Evolutionary conservation across 108 stramenopile genomes (phyloP).

Genomic region (Chaetoceros tenuissimus): DNA sequence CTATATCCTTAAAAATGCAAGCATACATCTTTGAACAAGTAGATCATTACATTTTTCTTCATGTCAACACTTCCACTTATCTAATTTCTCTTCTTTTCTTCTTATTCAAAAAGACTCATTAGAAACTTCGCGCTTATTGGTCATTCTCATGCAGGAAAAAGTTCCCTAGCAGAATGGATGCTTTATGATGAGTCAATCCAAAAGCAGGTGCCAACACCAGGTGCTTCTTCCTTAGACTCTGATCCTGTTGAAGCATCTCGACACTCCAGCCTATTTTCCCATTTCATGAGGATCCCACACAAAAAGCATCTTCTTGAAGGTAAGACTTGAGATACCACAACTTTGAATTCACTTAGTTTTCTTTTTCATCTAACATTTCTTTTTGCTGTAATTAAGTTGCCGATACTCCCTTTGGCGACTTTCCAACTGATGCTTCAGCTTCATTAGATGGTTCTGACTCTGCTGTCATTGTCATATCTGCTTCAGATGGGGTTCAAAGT

Average conservation of each 20-base stretch:
- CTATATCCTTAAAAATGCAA: no score
- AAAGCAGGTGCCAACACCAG: no score
- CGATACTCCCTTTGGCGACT: conserved; percentile 25
- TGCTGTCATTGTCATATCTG: conserved; percentile 25
- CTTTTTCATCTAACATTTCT: conserved; percentile 5
- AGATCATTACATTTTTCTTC: no score
- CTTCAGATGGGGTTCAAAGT: conserved; percentile 15
- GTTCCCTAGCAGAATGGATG: no score
- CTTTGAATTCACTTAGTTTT: not conserved
- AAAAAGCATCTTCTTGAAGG: conserved; percentile 1
- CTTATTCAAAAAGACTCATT: no score
- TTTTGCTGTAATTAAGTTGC: conserved; percentile 13
- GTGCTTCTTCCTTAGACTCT: conserved; percentile 18
- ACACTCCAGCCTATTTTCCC: conserved; percentile 17
- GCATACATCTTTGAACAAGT: no score
- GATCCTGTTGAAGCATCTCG: conserved; percentile 21
- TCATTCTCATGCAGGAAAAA: no score
- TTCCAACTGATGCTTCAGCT: conserved; percentile 17
- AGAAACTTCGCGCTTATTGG: no score
- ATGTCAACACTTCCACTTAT: no score
- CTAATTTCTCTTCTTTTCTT: no score
- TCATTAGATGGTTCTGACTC: conserved; percentile 19
- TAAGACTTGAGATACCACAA: not conserved
- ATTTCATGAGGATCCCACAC: not conserved
- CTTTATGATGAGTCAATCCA: no score